These are phyloP conservation scores for Echeveria elegans DNA, from an alignment of 164 flowering plant genomes.

Conservation along the genomic window DNA sequence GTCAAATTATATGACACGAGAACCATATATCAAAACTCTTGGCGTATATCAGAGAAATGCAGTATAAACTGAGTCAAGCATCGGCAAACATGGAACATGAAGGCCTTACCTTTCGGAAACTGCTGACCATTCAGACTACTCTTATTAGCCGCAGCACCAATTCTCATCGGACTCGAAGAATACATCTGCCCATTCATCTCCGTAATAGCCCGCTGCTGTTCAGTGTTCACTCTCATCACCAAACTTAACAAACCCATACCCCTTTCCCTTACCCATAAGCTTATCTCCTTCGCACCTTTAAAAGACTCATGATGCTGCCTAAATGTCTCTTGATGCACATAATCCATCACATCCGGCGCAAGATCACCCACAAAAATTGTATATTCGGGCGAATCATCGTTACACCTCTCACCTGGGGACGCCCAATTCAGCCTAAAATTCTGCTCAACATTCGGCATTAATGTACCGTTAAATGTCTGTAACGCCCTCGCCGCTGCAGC, in stretches of 20 bases:
- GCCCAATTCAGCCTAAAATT: slow-evolving; percentile 59
- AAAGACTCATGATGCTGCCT: slow-evolving; percentile 31
- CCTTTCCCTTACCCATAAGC: slow-evolving; percentile 44
- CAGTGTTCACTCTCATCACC: slow-evolving; percentile 58
- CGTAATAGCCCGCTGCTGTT: slow-evolving; percentile 39
- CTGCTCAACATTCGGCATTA: slow-evolving; percentile 47
- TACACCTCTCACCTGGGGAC: slow-evolving; percentile 37
- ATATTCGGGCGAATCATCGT: slow-evolving; percentile 38
- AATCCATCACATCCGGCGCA: slow-evolving; percentile 54
- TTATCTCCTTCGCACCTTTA: slow-evolving; percentile 62
- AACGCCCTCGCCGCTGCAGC: not conserved
- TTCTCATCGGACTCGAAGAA: slow-evolving; percentile 50
- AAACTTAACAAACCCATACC: slow-evolving; percentile 62
- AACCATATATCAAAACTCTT: not conserved
- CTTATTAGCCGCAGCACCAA: slow-evolving; percentile 50
- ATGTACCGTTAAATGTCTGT: slow-evolving; percentile 18
- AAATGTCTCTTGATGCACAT: slow-evolving; percentile 42
- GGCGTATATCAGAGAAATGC: not conserved
- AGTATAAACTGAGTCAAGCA: not conserved
- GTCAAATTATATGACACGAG: not conserved
- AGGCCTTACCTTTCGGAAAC: slow-evolving; percentile 27
- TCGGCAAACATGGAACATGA: not conserved
- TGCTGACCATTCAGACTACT: slow-evolving; percentile 23
- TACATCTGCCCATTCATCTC: slow-evolving; percentile 55
- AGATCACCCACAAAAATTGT: slow-evolving; percentile 59